Base-by-base conservation (phyloP, 2,329 filamentous ascomycete genomes). In the Colletotrichum somersetense region DNA sequence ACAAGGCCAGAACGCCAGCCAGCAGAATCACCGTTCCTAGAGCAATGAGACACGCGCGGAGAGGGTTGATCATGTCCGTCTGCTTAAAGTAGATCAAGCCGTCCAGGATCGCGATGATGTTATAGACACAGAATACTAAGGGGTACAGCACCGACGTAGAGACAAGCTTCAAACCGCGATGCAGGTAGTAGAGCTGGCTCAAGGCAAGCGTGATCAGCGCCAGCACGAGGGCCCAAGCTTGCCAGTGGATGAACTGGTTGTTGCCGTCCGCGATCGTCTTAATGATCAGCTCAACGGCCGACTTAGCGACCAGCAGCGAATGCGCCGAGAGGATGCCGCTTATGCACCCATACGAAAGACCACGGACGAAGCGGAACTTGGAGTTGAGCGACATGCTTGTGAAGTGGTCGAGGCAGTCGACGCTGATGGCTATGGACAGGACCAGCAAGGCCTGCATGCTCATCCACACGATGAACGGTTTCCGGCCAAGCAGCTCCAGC, bases 91-190 rank as follows among this genome's bases (percentile, higher is more conserved):
- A 99, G 77, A 99, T 97, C 76, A 99, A 87, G 42, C 96, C 96
- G 82, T 99, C 96, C 76, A 98, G 86, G 76, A 99, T 99, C 75
- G 96, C 96, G 78, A 98, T 95, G 78, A 99, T 97, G 86, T 99
- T 99, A 87, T 98, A 99, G 75, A 98, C 91, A 87, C 96, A 99
- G 83, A 99, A 99, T 50, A 98, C 95, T 77, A 98, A 91, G 6
- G 96, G 96, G 82, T 99, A 99, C 76, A 99, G 87, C 73, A 98
- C 92, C 77, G 94, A 97, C 30, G 96, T 98, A 66, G 95, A 98
- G 81, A 97, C 95, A 64, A 99, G 88, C 82, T 97, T 97, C 74
- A 99, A 88, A 65, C 96, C 96, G 55, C 94, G 90, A 80, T 99
- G 96, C 73, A 99, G 89, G 81, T 97, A 98, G 83, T 97, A 99